phyloP scores from a whole-genome alignment of 768 basidiomycete genomes.

The Lactifluus pinguis region DNA sequence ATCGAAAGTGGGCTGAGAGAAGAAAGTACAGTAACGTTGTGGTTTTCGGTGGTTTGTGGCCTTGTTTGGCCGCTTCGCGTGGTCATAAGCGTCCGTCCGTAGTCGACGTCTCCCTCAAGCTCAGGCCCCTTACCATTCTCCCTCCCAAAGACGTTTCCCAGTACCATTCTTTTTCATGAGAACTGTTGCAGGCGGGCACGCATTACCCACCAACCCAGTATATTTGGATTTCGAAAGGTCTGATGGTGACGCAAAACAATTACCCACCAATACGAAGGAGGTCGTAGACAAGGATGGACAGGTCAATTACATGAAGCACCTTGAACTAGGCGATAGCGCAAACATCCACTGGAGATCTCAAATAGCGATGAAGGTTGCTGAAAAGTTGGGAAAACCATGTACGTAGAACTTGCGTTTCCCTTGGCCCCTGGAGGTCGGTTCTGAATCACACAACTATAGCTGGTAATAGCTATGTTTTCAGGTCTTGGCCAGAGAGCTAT shows the following conservation, averaged over 20 bases:
- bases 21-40: not conserved
- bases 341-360: slow-evolving; percentile 46
- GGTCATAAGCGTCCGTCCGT: not conserved
- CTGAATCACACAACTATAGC: slow-evolving; percentile 25
- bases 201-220: slow-evolving; percentile 42
- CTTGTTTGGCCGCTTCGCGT: not conserved
- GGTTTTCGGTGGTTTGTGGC: not conserved
- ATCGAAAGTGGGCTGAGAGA: not conserved
- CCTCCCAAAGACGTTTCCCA: not conserved
- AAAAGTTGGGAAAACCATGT: slow-evolving; percentile 43
- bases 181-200: slow-evolving; percentile 8
- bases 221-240: slow-evolving; percentile 52
- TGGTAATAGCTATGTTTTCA: slow-evolving; percentile 50
- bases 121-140: not conserved
- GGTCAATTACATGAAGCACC: slow-evolving; percentile 61
- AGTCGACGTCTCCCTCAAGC: not conserved
- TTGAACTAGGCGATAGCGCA: slow-evolving; percentile 42
- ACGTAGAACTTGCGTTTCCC: slow-evolving; percentile 18
- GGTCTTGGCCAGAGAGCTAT: slow-evolving; percentile 59
- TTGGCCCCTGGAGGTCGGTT: not conserved
- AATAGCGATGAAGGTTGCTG: slow-evolving; percentile 35
- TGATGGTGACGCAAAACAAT: slow-evolving; percentile 46
- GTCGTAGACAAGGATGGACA: slow-evolving; percentile 49
- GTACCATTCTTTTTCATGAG: slow-evolving; percentile 14
- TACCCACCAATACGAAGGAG: slow-evolving; percentile 50